Evolutionary conservation across 805 yeast species (phyloP).

Genomic region (Wickerhamomyces queroliae): DNA sequence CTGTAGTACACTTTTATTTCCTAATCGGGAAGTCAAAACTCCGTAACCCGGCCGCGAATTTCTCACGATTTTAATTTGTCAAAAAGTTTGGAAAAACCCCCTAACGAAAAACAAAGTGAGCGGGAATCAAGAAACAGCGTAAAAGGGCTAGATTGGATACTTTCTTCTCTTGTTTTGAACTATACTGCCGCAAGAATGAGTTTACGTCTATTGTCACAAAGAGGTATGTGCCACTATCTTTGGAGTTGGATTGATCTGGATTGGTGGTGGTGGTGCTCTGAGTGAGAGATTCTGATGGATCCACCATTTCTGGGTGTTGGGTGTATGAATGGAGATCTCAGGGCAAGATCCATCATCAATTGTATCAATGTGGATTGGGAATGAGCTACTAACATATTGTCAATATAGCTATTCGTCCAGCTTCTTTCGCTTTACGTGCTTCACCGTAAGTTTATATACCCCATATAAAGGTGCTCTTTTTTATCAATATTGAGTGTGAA

Average conservation of each 20-base stretch:
- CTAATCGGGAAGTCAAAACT: slow-evolving; percentile 1
- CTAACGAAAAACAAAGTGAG: background rate
- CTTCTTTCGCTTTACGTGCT: slow-evolving; percentile 29
- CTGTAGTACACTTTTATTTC: background rate
- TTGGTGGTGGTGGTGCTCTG: too few relatives aligned
- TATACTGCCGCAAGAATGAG: slow-evolving; percentile 4
- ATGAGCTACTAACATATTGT: slow-evolving; percentile 6
- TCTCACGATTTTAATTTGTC: background rate
- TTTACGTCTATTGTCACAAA: slow-evolving; percentile 6
- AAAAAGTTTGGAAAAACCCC: slow-evolving; percentile 1
- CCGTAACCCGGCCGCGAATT: background rate
- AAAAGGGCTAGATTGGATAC: too few relatives aligned
- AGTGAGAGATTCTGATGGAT: too few relatives aligned
- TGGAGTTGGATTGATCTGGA: background rate
- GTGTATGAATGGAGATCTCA: too few relatives aligned
- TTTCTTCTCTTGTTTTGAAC: background rate
- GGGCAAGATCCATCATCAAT: too few relatives aligned
- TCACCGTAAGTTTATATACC: slow-evolving; percentile 21
- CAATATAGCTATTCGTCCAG: slow-evolving; percentile 19
- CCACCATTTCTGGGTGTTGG: too few relatives aligned
- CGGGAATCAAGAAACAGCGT: slow-evolving; percentile 2
- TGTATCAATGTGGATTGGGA: too few relatives aligned
- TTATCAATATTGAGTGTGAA: background rate
- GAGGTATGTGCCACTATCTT: slow-evolving; percentile 3
- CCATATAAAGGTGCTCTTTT: too few relatives aligned